These are phyloP conservation scores for Aspergillus latus DNA, from an alignment of 2,329 filamentous ascomycete species.

Conservation along the genomic window DNA sequence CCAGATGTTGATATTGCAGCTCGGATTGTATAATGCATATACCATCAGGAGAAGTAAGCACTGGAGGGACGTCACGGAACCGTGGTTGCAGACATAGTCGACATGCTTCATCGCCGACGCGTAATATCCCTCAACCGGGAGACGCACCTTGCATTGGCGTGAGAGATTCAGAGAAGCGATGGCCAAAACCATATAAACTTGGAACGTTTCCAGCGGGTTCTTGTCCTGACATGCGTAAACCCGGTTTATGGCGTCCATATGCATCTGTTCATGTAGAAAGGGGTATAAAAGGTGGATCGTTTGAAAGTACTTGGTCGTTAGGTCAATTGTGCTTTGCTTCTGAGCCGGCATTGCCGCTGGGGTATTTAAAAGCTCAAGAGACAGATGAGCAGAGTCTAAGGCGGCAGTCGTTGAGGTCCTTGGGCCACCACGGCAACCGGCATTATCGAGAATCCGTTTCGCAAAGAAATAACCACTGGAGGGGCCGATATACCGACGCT, in stretches of 20 bases:
- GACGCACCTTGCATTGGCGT: conserved; percentile 43
- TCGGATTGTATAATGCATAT: conserved; percentile 54
- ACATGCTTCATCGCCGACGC: conserved; percentile 50
- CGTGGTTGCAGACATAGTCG: conserved; percentile 50
- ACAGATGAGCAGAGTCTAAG: conserved; percentile 23
- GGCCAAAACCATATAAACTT: conserved; percentile 56
- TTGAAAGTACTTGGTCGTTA: conserved; percentile 52
- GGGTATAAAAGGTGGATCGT: conserved; percentile 52
- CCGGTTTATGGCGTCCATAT: conserved; percentile 36
- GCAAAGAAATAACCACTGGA: conserved; percentile 58
- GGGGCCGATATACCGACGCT: conserved; percentile 54
- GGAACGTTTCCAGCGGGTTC: conserved; percentile 43
- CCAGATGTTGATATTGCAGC: conserved; percentile 53
- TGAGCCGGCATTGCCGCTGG: conserved; percentile 30
- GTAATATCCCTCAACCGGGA: conserved; percentile 53
- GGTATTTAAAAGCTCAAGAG: conserved; percentile 29
- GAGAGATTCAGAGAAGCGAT: conserved; percentile 51
- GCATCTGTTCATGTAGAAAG: conserved; percentile 49
- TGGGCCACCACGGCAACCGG: conserved; percentile 26
- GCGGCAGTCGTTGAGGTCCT: conserved; percentile 5
- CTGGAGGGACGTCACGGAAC: conserved; percentile 52
- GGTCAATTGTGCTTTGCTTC: conserved; percentile 41
- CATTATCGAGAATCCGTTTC: conserved; percentile 48
- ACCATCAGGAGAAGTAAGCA: conserved; percentile 46
- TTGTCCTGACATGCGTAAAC: conserved; percentile 34